A percentile compares a stretch with the other conserved stretches of the same genome.
Conservation (phyloP, 805 yeast species). For the Ogataea wickerhamii region DNA sequence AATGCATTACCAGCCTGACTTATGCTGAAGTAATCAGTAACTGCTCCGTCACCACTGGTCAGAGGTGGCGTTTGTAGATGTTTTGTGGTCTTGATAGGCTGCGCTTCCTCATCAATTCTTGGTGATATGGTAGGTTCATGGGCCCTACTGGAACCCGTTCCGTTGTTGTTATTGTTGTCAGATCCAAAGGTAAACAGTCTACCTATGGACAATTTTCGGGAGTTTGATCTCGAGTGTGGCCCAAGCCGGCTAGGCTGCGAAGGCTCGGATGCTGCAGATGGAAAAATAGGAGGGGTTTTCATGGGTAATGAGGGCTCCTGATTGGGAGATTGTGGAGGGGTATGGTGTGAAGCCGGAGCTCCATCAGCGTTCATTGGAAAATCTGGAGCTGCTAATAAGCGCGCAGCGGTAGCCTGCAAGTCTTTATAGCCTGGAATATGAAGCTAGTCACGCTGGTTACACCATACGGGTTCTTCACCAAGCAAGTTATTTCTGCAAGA, state of each 20-base stretch:
- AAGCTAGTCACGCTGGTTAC: too few relatives aligned
- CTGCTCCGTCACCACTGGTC: constrained; percentile 10
- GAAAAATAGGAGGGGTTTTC: too few relatives aligned
- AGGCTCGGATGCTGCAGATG: constrained; percentile 7
- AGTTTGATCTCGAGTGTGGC: constrained; percentile 39
- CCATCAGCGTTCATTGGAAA: too few relatives aligned
- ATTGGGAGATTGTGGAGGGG: constrained; percentile 17
- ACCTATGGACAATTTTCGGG: constrained; percentile 34
- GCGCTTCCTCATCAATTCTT: constrained; percentile 23
- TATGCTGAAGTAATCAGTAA: constrained; percentile 13
- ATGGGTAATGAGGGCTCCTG: constrained; percentile 10
- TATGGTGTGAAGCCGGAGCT: constrained; percentile 2
- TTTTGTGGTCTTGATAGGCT: constrained; percentile 7
- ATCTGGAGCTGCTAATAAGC: too few relatives aligned
- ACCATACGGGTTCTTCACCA: too few relatives aligned
- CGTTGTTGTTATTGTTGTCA: constrained; percentile 10
- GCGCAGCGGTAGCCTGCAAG: not conserved
- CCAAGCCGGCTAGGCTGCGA: constrained; percentile 14
- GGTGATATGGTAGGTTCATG: constrained; percentile 15
- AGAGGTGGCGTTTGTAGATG: constrained; percentile 23
- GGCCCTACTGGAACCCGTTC: constrained; percentile 8
- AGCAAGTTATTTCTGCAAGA: too few relatives aligned
- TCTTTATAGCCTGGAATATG: not conserved
- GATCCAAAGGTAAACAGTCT: constrained; percentile 38
- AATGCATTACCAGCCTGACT: constrained; percentile 2